These are phyloP conservation scores for Daedaleopsis nitida DNA, from an alignment of 768 basidiomycete genomes.

Conservation along the genomic window DNA sequence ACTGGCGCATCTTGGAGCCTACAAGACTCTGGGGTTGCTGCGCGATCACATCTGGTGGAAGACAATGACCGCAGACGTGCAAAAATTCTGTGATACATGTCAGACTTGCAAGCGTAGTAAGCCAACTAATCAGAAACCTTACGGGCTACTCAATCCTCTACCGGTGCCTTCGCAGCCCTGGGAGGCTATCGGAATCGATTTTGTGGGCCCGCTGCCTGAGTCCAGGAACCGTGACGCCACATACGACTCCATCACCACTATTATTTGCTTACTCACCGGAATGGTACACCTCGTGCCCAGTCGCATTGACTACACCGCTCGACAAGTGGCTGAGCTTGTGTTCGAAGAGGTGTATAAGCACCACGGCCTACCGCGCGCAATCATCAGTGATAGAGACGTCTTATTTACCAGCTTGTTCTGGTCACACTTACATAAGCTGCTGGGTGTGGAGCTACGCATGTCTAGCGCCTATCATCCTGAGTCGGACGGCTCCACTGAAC, in stretches of 20 bases:
- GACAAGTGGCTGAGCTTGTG: slow-evolving; percentile 37
- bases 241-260: slow-evolving; percentile 26
- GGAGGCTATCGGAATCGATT: slow-evolving; percentile 43
- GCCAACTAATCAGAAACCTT: slow-evolving; percentile 16
- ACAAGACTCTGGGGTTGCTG: slow-evolving; percentile 32
- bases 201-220: slow-evolving; percentile 37
- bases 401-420: slow-evolving; percentile 41
- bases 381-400: slow-evolving; percentile 32
- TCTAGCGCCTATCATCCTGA: slow-evolving; percentile 35
- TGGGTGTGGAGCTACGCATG: slow-evolving; percentile 25
- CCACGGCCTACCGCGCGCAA: slow-evolving; percentile 36
- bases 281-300: slow-evolving; percentile 33
- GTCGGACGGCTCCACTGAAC: too few species aligned
- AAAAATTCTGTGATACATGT: slow-evolving; percentile 25
- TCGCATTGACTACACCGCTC: slow-evolving; percentile 29
- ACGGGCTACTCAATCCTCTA: slow-evolving; percentile 33
- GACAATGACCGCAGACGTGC: slow-evolving; percentile 18
- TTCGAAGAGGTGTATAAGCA: slow-evolving; percentile 37
- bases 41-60: slow-evolving; percentile 38
- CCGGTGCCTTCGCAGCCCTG: slow-evolving; percentile 34
- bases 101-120: slow-evolving; percentile 20
- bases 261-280: slow-evolving; percentile 25
- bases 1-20: slow-evolving; percentile 35
- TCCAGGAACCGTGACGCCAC: slow-evolving; percentile 18
- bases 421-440: slow-evolving; percentile 21